Conservation (phyloP, 75 land plant species). For the Gnetum montanum region DNA sequence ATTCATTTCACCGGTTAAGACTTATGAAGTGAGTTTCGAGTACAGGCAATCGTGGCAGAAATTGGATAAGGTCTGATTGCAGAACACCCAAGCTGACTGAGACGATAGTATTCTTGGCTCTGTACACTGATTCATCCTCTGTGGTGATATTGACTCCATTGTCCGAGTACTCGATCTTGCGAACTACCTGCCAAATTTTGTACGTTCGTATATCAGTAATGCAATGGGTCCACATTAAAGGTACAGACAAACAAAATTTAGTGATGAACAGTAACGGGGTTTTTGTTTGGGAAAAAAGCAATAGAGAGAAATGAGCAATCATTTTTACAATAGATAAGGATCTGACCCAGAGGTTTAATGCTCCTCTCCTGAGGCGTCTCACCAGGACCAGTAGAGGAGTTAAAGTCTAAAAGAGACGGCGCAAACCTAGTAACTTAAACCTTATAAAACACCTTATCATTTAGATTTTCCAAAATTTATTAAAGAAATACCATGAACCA, state of each 20-base stretch:
- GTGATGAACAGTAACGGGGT: background rate
- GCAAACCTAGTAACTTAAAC: no score
- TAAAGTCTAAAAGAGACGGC: no score
- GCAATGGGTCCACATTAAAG: no score
- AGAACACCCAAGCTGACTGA: conserved; percentile 63
- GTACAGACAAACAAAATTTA: background rate
- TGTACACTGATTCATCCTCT: conserved; percentile 36
- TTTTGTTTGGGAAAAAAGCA: background rate
- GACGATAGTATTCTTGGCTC: conserved; percentile 32
- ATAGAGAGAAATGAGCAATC: background rate
- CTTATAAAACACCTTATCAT: no score
- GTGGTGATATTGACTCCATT: conserved; percentile 31
- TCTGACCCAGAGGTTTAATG: no score
- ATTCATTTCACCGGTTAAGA: background rate
- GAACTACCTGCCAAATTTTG: conserved; percentile 30
- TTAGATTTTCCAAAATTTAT: no score
- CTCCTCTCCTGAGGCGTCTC: no score
- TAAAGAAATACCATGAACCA: no score
- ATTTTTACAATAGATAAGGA: no score
- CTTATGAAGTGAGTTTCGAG: background rate
- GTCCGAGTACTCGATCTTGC: conserved; percentile 13
- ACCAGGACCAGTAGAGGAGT: no score
- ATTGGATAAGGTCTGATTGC: conserved; percentile 42
- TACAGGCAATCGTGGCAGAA: conserved; percentile 49
- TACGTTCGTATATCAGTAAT: no score